A percentile compares a stretch with the other conserved stretches of the same genome.
Conservation (phyloP, 2,329 filamentous ascomycete genomes). For the Camillea tinctor region DNA sequence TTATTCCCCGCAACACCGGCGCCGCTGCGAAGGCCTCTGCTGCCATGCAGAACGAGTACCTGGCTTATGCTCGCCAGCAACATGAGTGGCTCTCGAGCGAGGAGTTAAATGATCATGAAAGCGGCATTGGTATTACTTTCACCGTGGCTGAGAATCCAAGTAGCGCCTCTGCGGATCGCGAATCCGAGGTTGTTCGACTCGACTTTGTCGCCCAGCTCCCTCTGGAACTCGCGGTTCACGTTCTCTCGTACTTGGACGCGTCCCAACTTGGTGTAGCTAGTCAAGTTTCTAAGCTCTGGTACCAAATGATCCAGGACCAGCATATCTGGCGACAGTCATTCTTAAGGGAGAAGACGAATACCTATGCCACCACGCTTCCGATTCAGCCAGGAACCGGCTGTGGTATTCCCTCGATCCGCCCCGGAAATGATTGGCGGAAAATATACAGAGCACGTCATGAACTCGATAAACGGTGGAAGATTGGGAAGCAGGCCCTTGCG, state of each 20-base stretch:
- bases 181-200: slow-evolving; percentile 42
- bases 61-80: slow-evolving; percentile 36
- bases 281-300: slow-evolving; percentile 53
- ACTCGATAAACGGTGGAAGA: slow-evolving; percentile 76
- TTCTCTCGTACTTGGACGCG: slow-evolving; percentile 57
- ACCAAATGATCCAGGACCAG: slow-evolving; percentile 46
- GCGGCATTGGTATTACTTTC: slow-evolving; percentile 61
- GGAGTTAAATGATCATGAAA: slow-evolving; percentile 59
- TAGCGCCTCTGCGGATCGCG: slow-evolving; percentile 34
- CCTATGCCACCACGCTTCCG: slow-evolving; percentile 56
- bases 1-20: slow-evolving; percentile 59
- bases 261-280: slow-evolving; percentile 48
- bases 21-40: slow-evolving; percentile 62
- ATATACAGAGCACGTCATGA: slow-evolving; percentile 77
- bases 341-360: slow-evolving; percentile 57
- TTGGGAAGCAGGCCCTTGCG: slow-evolving; percentile 68
- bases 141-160: slow-evolving; percentile 40
- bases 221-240: slow-evolving; percentile 57
- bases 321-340: slow-evolving; percentile 66
- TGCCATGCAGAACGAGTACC: slow-evolving; percentile 56
- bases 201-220: slow-evolving; percentile 60
- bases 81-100: slow-evolving; percentile 47
- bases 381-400: slow-evolving; percentile 53
- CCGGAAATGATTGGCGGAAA: slow-evolving; percentile 77
- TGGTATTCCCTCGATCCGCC: slow-evolving; percentile 54